Evolutionary conservation across 2,329 filamentous ascomycete species (phyloP).

Genomic region (Calonectria pseudoturangicola): DNA sequence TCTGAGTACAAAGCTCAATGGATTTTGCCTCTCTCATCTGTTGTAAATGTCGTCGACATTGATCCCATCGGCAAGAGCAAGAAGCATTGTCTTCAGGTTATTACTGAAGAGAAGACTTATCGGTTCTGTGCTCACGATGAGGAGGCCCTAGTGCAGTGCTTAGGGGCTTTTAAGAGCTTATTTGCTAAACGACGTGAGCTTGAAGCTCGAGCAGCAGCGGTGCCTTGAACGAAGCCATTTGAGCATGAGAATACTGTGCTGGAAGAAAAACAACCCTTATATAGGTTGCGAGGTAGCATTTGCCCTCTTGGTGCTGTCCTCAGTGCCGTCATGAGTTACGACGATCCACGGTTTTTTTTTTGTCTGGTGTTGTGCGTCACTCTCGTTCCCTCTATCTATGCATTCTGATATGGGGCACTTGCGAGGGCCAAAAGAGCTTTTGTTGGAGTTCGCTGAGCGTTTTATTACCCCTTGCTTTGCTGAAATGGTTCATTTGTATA

Average conservation of each 20-base stretch:
- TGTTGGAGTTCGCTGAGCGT: conserved; percentile 39
- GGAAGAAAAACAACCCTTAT: background rate
- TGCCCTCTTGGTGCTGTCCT: conserved; percentile 31
- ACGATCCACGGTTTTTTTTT: conserved; percentile 51
- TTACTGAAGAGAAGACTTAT: conserved; percentile 92
- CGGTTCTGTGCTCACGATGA: conserved; percentile 87
- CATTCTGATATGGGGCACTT: background rate
- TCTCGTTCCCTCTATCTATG: background rate
- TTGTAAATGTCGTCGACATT: conserved; percentile 95
- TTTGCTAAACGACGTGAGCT: conserved; percentile 81
- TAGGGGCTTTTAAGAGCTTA: conserved; percentile 93
- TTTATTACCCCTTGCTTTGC: conserved; percentile 23
- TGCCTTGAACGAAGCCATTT: background rate
- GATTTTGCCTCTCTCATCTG: conserved; percentile 84
- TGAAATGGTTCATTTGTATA: conserved; percentile 42
- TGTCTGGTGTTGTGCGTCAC: conserved; percentile 40
- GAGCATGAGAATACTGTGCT: conserved; percentile 6
- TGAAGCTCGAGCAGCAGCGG: conserved; percentile 68
- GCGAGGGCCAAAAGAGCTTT: conserved; percentile 1
- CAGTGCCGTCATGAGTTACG: conserved; percentile 50
- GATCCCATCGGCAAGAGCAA: conserved; percentile 91
- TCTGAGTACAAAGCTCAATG: conserved; percentile 91
- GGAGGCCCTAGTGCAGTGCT: conserved; percentile 86
- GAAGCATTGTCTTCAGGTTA: conserved; percentile 91
- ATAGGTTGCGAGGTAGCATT: background rate